Evolutionary conservation across 2,329 filamentous ascomycete species (phyloP).

Genomic region (Paecilomyces niveus): DNA sequence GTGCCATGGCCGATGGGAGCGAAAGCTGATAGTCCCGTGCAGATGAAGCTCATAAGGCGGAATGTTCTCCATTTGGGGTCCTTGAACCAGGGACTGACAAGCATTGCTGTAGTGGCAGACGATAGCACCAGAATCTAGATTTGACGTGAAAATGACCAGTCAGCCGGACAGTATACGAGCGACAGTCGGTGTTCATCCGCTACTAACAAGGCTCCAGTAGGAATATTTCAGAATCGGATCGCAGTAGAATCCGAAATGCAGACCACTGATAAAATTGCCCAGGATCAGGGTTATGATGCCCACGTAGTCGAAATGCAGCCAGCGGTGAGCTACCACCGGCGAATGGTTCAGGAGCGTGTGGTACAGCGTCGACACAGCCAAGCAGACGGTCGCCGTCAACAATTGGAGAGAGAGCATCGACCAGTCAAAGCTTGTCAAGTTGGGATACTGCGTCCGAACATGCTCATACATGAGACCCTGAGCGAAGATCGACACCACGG

Average conservation of each 20-base stretch:
- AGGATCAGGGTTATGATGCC: slow-evolving; percentile 27
- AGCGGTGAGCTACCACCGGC: slow-evolving; percentile 12
- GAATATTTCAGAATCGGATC: slow-evolving; percentile 16
- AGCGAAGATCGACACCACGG: slow-evolving; percentile 13
- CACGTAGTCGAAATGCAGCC: slow-evolving; percentile 23
- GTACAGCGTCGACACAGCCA: slow-evolving; percentile 22
- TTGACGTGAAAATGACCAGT: background rate
- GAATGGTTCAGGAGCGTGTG: slow-evolving; percentile 31
- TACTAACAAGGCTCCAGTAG: slow-evolving; percentile 30
- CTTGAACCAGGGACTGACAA: slow-evolving; percentile 28
- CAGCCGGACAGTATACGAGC: background rate
- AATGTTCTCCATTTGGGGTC: slow-evolving; percentile 19
- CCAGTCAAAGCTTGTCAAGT: slow-evolving; percentile 7
- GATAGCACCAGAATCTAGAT: slow-evolving; percentile 23
- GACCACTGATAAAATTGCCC: slow-evolving; percentile 27
- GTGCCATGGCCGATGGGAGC: slow-evolving; percentile 25
- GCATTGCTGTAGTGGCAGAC: slow-evolving; percentile 20
- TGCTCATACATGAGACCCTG: slow-evolving; percentile 6
- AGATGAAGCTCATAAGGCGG: slow-evolving; percentile 20
- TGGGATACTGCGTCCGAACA: slow-evolving; percentile 1
- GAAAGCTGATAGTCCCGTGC: slow-evolving; percentile 25
- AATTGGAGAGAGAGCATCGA: slow-evolving; percentile 12
- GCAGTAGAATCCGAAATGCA: slow-evolving; percentile 31
- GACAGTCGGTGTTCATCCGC: background rate
- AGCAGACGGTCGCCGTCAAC: slow-evolving; percentile 25